Conservation (phyloP, 495 filamentous ascomycete genomes). For the Xylaria flabelliformis region DNA sequence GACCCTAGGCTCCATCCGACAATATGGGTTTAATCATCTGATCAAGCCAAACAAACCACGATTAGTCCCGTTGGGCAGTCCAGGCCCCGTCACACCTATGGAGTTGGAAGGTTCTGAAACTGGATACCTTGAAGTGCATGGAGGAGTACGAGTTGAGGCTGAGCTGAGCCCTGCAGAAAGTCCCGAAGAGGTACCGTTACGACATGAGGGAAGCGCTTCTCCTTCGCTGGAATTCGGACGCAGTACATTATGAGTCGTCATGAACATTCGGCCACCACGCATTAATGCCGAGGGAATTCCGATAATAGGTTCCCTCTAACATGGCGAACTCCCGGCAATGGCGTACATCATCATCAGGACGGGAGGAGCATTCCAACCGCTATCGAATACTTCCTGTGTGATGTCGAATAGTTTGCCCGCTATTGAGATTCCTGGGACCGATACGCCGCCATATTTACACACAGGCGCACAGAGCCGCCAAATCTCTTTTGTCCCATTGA, state of each 20-base stretch:
- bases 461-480: constrained; percentile 9
- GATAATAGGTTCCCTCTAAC: background rate
- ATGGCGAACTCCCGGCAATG: background rate
- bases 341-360: background rate
- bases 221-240: constrained; percentile 32
- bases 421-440: background rate
- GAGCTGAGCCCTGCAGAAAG: constrained; percentile 34
- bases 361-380: background rate
- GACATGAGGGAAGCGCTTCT: constrained; percentile 34
- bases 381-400: background rate
- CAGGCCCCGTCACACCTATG: constrained; percentile 80
- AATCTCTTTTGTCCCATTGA: constrained; percentile 12
- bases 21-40: constrained; percentile 41
- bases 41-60: constrained; percentile 65
- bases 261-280: background rate
- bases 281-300: background rate
- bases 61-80: constrained; percentile 72
- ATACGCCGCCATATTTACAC: background rate
- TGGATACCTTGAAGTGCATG: constrained; percentile 36
- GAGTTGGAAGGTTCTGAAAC: constrained; percentile 60
- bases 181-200: constrained; percentile 33
- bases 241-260: constrained; percentile 32
- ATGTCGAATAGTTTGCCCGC: background rate
- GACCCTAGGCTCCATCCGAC: constrained; percentile 37
- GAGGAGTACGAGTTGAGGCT: constrained; percentile 25